Evolutionary conservation across 306 rosid genomes (phyloP), one percentile per base, ranked within the genome.

Genomic region (Sophora flavescens): DNA sequence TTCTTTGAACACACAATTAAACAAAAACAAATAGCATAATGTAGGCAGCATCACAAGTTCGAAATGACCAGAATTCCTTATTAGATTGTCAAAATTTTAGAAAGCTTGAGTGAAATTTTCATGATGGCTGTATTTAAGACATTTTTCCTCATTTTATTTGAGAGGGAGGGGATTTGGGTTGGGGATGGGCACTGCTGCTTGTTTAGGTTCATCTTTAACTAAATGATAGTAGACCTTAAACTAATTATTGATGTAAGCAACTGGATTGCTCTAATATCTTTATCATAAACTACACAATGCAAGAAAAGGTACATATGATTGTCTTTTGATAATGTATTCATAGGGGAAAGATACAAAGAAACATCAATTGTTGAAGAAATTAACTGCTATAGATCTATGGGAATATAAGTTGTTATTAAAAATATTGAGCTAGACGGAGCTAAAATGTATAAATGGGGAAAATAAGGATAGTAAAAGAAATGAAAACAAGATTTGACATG

Each of bases 401-500:
- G 63, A 57, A 59, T 0, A 59, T 42, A 74, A 47, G 50, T 48
- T 61, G 22, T 5, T 22, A 22, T 18, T 48, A 70, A 39, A 5
- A 39, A 5, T 54, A 51, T 35, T 8, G 35, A 70, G 35, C 63
- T 52, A 17, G 53, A 18, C 39, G 3, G 50, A 39, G 17, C 63
- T 6, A 70, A 4, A 3, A 17, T 4, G 4, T 36, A 53, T 53
- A 13, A 38, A 56, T 6, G 18, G 28, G 59, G 2, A 9, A 6
- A 22, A 56, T 14, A 18, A 39, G 26, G 28, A 71, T 0, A 6
- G 6, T 53, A 53, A 26, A 58, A 58, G 54, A 30, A 54, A 54
- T 41, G 30, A 10, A 56, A 69, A 68, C 36, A 32, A 22, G 7
- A 68, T 42, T 28, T 69, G 76, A 28, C 68, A 8, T 42, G 68